Evolutionary conservation across 2,329 filamentous ascomycete species (phyloP), one percentile per base, ranked within the genome.

Genomic region (Juglanconis oblonga): DNA sequence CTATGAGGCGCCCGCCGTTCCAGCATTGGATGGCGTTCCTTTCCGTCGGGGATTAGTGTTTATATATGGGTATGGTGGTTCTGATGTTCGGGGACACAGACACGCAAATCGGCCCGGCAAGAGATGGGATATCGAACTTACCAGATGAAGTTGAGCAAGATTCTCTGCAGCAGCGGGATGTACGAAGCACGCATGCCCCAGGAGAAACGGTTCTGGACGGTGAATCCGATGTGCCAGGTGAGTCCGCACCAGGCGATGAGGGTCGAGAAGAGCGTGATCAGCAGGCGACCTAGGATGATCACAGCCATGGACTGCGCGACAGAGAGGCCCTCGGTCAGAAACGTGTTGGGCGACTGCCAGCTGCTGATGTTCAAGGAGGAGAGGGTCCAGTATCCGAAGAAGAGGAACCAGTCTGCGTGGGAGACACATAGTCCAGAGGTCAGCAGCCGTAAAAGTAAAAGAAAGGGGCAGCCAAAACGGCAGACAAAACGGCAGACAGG

Each of bases 121-220:
- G 78, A 0, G 79, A 70, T 4, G 77, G 76, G 42, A 74, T 77
- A 4, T 4, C 17, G 5, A n/a, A 47, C 52, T 38, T 17, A 55
- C 79, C 79, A 81, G 49, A 81, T 79, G 57, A 81, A 80, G 64
- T 80, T 81, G 8, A 81, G 71, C 52, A 81, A 52, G 17, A 79
- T 74, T 2, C 80, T 74, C 65, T 81, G 78, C 6, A 77, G 62
- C 14, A 81, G 68, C 0, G 79, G 78, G 36, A 81, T 77, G 55
- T 80, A 82, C 50, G 76, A 78, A 1, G 73, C 79, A 35, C 76
- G 71, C 68, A 81, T 66, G 3, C 79, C 79, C 79, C 79, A 82
- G 7, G 76, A 77, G 63, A 73, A 80, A 5, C 80, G 72, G 63
- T 79, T 81, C 65, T 81, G 78, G 13, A 81, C 70, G 0, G 78